phyloP scores from a whole-genome alignment of 306 rosid species.

The Acacia crassicarpa region DNA sequence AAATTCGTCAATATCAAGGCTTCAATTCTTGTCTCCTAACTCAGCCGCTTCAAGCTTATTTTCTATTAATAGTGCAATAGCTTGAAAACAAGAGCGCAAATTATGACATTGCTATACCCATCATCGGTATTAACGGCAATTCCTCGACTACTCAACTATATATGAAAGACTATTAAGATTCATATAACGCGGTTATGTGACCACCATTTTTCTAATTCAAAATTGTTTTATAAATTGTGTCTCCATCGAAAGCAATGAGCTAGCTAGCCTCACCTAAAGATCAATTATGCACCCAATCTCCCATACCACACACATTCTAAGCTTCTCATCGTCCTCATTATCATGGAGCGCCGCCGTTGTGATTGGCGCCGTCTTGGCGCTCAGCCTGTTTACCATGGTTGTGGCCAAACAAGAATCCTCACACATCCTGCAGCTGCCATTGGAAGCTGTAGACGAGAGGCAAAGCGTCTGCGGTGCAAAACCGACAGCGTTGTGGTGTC shows the following conservation, averaged over 20 bases:
- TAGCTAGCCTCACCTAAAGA: constrained; percentile 39
- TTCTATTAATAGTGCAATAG: background rate
- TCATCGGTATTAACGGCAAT: background rate
- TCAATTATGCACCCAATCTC: constrained; percentile 40
- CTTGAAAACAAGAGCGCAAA: background rate
- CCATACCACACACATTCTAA: constrained; percentile 21
- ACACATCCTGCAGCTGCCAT: constrained; percentile 42
- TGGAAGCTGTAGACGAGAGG: constrained; percentile 11
- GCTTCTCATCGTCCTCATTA: background rate
- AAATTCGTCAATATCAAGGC: constrained; percentile 33
- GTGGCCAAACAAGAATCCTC: constrained; percentile 36
- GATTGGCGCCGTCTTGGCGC: constrained; percentile 30
- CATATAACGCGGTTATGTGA: background rate
- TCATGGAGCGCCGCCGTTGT: background rate
- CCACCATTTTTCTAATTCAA: background rate
- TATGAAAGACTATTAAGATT: background rate
- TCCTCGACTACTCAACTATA: background rate
- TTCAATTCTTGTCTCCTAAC: constrained; percentile 16
- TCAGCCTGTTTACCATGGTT: constrained; percentile 32
- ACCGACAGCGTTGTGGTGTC: constrained; percentile 47
- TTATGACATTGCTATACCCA: background rate
- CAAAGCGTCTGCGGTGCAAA: constrained; percentile 37
- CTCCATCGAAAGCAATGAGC: background rate
- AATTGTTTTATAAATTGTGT: background rate
- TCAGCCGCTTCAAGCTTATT: background rate